Evolutionary conservation across 2,329 filamentous ascomycete species (phyloP).

Genomic region (Trichoderma guizhouense): DNA sequence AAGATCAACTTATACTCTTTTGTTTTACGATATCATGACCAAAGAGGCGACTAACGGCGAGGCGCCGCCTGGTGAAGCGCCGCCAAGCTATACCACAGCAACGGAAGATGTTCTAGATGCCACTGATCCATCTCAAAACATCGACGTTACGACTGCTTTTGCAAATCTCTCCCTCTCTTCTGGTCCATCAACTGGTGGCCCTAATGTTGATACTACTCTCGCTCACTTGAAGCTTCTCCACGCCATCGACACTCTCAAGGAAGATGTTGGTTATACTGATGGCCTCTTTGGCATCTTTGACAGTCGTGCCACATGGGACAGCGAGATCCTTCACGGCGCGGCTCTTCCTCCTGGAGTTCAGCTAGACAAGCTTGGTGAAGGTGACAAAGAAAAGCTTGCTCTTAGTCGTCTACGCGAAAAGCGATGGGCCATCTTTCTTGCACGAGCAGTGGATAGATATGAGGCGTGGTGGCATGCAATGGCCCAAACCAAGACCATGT

Average conservation of each 20-base stretch:
- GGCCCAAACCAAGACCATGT: constrained; percentile 21
- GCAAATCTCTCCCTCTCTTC: constrained; percentile 14
- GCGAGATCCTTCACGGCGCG: background rate
- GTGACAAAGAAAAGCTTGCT: constrained; percentile 27
- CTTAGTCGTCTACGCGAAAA: constrained; percentile 63
- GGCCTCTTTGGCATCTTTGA: constrained; percentile 64
- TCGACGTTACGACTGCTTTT: constrained; percentile 2
- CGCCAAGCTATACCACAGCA: background rate
- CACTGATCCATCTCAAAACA: background rate
- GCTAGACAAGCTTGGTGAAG: constrained; percentile 26
- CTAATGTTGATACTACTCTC: constrained; percentile 53
- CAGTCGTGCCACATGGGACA: constrained; percentile 31
- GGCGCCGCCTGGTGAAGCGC: background rate
- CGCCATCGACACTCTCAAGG: constrained; percentile 63
- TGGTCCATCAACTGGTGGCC: background rate
- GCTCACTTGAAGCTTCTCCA: constrained; percentile 72
- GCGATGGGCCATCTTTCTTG: constrained; percentile 68
- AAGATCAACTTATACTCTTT: background rate
- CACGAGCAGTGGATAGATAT: constrained; percentile 66
- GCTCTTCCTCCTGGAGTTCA: constrained; percentile 10
- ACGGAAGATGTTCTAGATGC: background rate
- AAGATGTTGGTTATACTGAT: constrained; percentile 64
- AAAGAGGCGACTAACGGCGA: background rate
- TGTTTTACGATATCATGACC: background rate
- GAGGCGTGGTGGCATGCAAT: constrained; percentile 59